Conservation (phyloP, 176 grass and related monocot species). For the Tillandsia leiboldiana region DNA sequence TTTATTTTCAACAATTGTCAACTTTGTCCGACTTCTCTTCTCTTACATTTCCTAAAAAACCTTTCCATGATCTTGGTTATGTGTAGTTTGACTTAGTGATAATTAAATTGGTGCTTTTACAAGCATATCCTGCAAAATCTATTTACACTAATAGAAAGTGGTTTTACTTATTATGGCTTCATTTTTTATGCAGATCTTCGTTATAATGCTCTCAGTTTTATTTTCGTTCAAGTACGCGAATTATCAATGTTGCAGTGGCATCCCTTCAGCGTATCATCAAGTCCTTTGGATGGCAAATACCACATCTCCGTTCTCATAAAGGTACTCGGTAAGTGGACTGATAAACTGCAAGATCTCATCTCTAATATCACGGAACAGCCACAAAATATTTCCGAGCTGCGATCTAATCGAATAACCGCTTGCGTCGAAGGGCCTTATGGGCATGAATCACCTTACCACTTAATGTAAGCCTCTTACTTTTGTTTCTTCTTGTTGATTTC, state of each 20-base stretch:
- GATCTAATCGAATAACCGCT: conserved; percentile 45
- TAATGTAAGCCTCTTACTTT: conserved; percentile 56
- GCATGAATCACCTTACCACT: conserved; percentile 88
- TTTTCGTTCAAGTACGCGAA: conserved; percentile 84
- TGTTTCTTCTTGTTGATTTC: too few relatives aligned
- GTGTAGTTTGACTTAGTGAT: too few relatives aligned
- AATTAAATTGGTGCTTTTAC: too few relatives aligned
- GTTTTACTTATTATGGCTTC: background rate
- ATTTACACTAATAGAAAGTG: too few relatives aligned
- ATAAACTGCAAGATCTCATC: conserved; percentile 52
- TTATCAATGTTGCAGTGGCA: conserved; percentile 90
- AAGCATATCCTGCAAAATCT: too few relatives aligned
- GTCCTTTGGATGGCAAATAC: conserved; percentile 82
- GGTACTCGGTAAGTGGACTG: conserved; percentile 85
- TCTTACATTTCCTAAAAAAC: background rate
- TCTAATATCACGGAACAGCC: conserved; percentile 36
- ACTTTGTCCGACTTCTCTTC: background rate
- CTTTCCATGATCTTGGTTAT: too few relatives aligned
- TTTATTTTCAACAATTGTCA: too few relatives aligned
- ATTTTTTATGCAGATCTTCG: conserved; percentile 44
- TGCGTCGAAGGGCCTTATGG: conserved; percentile 88
- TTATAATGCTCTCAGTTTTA: conserved; percentile 90
- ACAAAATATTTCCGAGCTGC: conserved; percentile 14
- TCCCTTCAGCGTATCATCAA: conserved; percentile 95
- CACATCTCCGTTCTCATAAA: conserved; percentile 90